phyloP scores from a whole-genome alignment of 768 basidiomycete genomes.

The Termitomyces sp. region DNA sequence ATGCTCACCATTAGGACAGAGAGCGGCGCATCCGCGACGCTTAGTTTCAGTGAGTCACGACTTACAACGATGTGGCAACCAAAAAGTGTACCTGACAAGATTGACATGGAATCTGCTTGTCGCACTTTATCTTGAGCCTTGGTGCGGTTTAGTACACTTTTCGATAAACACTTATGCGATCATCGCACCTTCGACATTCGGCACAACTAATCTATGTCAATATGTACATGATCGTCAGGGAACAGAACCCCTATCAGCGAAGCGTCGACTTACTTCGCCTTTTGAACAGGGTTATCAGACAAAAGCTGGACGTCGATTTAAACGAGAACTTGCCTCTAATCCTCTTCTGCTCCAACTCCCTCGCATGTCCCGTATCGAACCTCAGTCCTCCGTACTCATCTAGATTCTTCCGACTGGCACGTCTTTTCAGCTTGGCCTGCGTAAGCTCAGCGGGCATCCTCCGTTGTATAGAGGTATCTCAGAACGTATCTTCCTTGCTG shows the following conservation, averaged over 20 bases:
- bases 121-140: constrained; percentile 70
- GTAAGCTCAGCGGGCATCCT: constrained; percentile 53
- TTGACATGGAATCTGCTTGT: constrained; percentile 78
- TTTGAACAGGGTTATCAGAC: neutral
- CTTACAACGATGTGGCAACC: constrained; percentile 10
- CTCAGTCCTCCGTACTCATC: constrained; percentile 34
- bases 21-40: constrained; percentile 62
- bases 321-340: constrained; percentile 42
- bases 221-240: neutral
- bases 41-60: constrained; percentile 17
- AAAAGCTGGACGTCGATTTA: constrained; percentile 9
- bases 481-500: neutral
- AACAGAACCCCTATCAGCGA: constrained; percentile 7
- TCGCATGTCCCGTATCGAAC: constrained; percentile 48
- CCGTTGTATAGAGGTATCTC: neutral
- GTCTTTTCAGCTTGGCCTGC: constrained; percentile 43
- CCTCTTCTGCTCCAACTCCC: constrained; percentile 72
- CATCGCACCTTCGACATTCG: constrained; percentile 72
- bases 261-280: constrained; percentile 23
- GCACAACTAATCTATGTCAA: constrained; percentile 54
- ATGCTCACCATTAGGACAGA: constrained; percentile 65
- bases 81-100: constrained; percentile 64
- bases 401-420: constrained; percentile 41
- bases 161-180: constrained; percentile 26
- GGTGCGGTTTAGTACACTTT: too few relatives aligned